These are phyloP conservation scores for Polytolypa hystricis DNA, from an alignment of 2,329 filamentous ascomycete species.

Conservation along the genomic window DNA sequence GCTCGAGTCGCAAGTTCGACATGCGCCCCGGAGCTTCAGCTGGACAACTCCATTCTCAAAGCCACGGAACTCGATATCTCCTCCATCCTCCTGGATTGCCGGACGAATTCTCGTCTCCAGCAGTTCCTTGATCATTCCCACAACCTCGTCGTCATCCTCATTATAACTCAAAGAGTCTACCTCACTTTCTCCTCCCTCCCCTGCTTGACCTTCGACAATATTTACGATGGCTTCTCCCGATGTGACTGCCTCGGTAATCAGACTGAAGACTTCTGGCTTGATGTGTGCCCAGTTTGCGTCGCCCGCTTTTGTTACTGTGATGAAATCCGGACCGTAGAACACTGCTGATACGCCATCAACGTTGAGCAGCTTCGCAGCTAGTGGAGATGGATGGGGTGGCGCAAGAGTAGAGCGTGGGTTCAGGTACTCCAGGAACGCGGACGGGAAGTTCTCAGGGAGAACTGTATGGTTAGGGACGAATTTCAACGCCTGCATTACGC, in stretches of 20 bases:
- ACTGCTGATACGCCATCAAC: slow-evolving; percentile 91
- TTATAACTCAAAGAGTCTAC: slow-evolving; percentile 69
- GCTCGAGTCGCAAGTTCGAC: slow-evolving; percentile 90
- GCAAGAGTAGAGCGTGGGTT: slow-evolving; percentile 78
- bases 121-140: slow-evolving; percentile 97
- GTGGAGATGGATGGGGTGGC: slow-evolving; percentile 78
- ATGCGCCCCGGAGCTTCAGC: slow-evolving; percentile 82
- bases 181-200: slow-evolving; percentile 35
- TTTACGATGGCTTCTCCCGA: slow-evolving; percentile 73
- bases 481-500: slow-evolving; percentile 62
- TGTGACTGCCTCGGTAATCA: slow-evolving; percentile 88
- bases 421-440: slow-evolving; percentile 83
- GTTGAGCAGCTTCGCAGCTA: slow-evolving; percentile 82
- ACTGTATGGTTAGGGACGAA: slow-evolving; percentile 86
- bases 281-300: slow-evolving; percentile 90
- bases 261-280: slow-evolving; percentile 85
- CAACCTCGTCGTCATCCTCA: slow-evolving; percentile 84
- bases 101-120: slow-evolving; percentile 90
- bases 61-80: slow-evolving; percentile 89
- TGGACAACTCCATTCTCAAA: slow-evolving; percentile 78
- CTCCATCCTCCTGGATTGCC: slow-evolving; percentile 93
- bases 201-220: slow-evolving; percentile 49
- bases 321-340: slow-evolving; percentile 91
- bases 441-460: slow-evolving; percentile 60
- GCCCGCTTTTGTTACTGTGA: slow-evolving; percentile 84